Evolutionary conservation across 768 basidiomycete species (phyloP).

Genomic region (Mrakia blollopis): DNA sequence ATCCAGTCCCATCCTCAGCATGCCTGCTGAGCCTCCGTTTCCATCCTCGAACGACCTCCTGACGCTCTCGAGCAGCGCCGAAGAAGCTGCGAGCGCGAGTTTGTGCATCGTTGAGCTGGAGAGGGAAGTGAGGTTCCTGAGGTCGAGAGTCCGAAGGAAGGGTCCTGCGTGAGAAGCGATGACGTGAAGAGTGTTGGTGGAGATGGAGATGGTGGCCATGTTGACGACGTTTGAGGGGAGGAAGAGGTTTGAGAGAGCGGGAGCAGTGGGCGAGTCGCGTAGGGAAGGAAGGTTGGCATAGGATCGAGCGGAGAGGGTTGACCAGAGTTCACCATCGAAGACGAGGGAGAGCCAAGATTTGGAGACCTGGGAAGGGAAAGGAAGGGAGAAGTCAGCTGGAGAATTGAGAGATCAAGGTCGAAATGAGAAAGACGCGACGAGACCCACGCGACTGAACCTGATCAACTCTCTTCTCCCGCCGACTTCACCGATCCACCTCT

Average conservation of each 20-base stretch:
- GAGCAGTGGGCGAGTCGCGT: neutral
- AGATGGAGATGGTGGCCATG: conserved; percentile 36
- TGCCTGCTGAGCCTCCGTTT: conserved; percentile 51
- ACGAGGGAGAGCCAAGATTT: conserved; percentile 68
- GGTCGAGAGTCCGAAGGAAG: conserved; percentile 60
- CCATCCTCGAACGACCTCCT: conserved; percentile 2
- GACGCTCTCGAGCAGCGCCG: conserved; percentile 8
- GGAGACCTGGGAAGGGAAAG: conserved; percentile 55
- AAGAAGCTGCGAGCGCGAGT: conserved; percentile 15
- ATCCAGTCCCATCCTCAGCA: conserved; percentile 54
- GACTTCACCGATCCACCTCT: conserved; percentile 70
- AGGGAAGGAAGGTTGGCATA: conserved; percentile 54
- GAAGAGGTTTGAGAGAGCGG: neutral
- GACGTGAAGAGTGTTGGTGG: conserved; percentile 50
- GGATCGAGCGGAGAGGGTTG: conserved; percentile 56
- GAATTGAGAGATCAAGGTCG: neutral
- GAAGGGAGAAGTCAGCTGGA: neutral
- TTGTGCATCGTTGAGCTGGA: conserved; percentile 16
- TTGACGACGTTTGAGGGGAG: neutral
- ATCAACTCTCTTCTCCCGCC: conserved; percentile 72
- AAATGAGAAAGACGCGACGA: neutral
- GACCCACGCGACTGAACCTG: conserved; percentile 68
- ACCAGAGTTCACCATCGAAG: conserved; percentile 85
- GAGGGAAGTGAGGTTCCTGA: conserved; percentile 50
- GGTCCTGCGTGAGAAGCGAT: conserved; percentile 58